Base-by-base conservation (phyloP, 306 rosid species). In the Casuarina glauca region DNA sequence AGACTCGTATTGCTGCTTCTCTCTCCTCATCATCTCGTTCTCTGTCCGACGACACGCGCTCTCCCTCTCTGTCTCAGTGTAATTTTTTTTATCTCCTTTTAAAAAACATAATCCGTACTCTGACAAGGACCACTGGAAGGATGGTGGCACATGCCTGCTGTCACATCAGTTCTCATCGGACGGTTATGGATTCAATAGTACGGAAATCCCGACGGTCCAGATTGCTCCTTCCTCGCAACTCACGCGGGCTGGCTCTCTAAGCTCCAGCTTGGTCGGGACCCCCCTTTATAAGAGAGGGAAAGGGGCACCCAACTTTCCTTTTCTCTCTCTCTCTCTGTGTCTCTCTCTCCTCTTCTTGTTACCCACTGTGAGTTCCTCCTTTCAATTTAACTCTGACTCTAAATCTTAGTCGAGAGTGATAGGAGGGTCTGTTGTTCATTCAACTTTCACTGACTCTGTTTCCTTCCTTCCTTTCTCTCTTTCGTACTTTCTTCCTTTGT, bases 91-190 rank as follows among this genome's bases (percentile, higher is more conserved):
- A 46, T 71, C 1, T 11, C 68, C 17, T 6, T 72, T 77, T 64
- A 55, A 42, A 66, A 72, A 70, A 77, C 72, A 76, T 57, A 77
- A 84, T 83, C 91, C 94, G 98, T 93, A 93, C 94, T 84, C 80
- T 80, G 97, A 89, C 94, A 93, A 86, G 72, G 93, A 89, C 97
- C 91, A 80, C 90, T 89, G 90, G 35, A 86, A 83, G 94, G 88
- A 87, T 91, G 94, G 98, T 88, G 89, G 91, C 98, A 89, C 97
- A 93, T 93, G 94, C 93, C 78, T 84, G 70, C 87, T 89, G 94
- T 93, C 98, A 91, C 82, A 91, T 93, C 98, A 83, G 8, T 69
- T 0, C n/a, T 0, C 70, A 75, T 73, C 64, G 20, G 10, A 87
- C 87, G 86, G 81, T 74, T 11, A 0, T 1, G 9, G 85, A 88